phyloP scores from a whole-genome alignment of 768 basidiomycete species.

The Tylopilus plumbeoviolaceoides region DNA sequence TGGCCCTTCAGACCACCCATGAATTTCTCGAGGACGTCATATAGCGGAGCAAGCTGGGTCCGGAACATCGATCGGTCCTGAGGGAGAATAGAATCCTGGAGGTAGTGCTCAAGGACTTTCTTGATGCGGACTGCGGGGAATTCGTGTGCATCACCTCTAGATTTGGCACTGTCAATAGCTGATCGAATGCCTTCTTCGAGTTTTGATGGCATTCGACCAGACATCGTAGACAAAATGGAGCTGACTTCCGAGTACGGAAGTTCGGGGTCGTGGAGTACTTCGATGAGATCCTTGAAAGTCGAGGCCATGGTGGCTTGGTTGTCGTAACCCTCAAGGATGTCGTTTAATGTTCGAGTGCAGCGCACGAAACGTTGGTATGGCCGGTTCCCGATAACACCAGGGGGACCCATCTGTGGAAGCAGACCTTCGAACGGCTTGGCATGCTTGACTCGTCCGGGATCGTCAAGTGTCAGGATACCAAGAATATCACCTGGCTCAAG shows the following conservation, averaged over 20 bases:
- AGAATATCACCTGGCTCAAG: constrained; percentile 96
- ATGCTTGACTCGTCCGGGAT: constrained; percentile 94
- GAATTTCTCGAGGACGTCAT: constrained; percentile 77
- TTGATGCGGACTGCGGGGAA: constrained; percentile 88
- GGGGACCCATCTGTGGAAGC: constrained; percentile 81
- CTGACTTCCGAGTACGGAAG: constrained; percentile 85
- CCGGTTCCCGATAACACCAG: constrained; percentile 83
- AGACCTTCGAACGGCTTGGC: constrained; percentile 98
- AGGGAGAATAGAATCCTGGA: constrained; percentile 74
- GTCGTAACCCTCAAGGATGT: constrained; percentile 95
- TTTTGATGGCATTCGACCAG: constrained; percentile 89
- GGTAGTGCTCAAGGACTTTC: constrained; percentile 80
- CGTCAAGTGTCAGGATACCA: constrained; percentile 93
- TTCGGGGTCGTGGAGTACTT: constrained; percentile 76
- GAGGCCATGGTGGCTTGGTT: constrained; percentile 88
- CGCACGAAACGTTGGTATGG: constrained; percentile 80
- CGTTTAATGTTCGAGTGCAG: constrained; percentile 72
- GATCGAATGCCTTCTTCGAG: constrained; percentile 84
- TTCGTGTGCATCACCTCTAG: constrained; percentile 71
- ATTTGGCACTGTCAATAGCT: constrained; percentile 69
- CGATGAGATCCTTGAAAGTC: constrained; percentile 82
- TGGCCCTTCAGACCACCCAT: constrained; percentile 80
- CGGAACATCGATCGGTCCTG: constrained; percentile 82
- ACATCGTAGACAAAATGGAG: constrained; percentile 81
- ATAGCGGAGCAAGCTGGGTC: constrained; percentile 62